Base-by-base conservation (phyloP, 2,329 filamentous ascomycete genomes). In the Septoria linicola region DNA sequence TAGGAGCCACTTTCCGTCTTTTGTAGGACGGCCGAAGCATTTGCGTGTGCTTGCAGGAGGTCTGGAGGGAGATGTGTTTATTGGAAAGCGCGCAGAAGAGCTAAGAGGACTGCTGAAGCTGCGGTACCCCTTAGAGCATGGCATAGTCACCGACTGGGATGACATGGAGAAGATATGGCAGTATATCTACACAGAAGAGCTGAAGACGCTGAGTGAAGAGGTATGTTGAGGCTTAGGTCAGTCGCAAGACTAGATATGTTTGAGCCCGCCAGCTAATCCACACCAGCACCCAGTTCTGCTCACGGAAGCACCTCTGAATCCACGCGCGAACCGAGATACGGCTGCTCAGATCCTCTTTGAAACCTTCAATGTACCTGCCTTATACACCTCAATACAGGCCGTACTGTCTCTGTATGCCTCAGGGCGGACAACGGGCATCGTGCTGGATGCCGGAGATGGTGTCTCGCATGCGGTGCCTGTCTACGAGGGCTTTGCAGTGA, bases 161-260 rank as follows among this genome's bases (percentile, higher is more conserved):
- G 93, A 99, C 68, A 99, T 99, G 93, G 93, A 99, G 77, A 85
- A 89, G 75, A 99, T 99, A 73, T 99, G 93, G 93, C 88, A 95
- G 66, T 93, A 95, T 68, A 90, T 99, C 46, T 99, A 97, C 70
- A 88, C 88, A 51, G 92, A 96, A 67, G 93, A 95, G 59, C 72
- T 99, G 65, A 97, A 96, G 77, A 96, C 92, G 42, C 79, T 96
- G 68, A 96, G 91, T 72, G 93, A 99, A 80, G 93, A 99, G 80
- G 88, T 91, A 72, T 59, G 63, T 63, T 14, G 45, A 54, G 52
- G 53, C 53, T 55, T 52, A 62, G 56, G 51, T 60, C 54, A 54
- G 53, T 58, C n/a, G 14, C 19, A 43, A 19, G 11, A 16, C 13
- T 31, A 17, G 7, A 14, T 23, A n/a, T 8, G 35, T 31, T 20